A percentile compares a stretch with the other conserved stretches of the same genome.
Evolutionary conservation across 2,329 filamentous ascomycete genomes (phyloP).

Genomic region (Sclerotinia minor): DNA sequence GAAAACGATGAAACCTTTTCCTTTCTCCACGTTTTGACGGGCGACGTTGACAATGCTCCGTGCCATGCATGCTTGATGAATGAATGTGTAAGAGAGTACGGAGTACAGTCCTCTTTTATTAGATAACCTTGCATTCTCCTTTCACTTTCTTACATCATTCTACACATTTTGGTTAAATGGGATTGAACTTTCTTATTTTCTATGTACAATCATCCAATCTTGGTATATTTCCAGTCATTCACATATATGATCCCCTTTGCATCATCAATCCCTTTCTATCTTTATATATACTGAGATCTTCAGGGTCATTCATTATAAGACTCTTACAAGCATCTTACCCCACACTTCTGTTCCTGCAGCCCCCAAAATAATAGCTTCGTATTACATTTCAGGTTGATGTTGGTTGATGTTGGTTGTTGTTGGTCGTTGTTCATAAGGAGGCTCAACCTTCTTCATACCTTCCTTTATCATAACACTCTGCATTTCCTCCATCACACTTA

Average conservation of each 20-base stretch:
- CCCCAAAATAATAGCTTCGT: conserved; percentile 16
- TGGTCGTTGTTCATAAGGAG: neutral
- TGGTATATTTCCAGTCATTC: neutral
- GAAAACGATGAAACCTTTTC: too few relatives aligned
- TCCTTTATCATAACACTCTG: neutral
- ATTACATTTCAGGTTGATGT: neutral
- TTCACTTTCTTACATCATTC: neutral
- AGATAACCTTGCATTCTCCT: neutral
- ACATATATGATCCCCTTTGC: neutral
- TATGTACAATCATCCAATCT: neutral
- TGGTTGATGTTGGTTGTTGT: neutral
- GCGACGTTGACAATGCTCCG: conserved; percentile 21
- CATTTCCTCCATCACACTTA: neutral
- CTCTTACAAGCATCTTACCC: conserved; percentile 31
- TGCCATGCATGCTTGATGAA: conserved; percentile 22
- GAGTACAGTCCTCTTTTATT: neutral
- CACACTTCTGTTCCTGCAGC: conserved; percentile 33
- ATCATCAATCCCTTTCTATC: too few relatives aligned
- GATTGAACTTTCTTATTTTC: neutral
- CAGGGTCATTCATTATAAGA: conserved; percentile 2
- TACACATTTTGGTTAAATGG: neutral
- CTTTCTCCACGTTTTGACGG: conserved; percentile 22
- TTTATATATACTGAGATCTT: neutral
- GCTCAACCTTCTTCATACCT: neutral
- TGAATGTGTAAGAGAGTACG: neutral